These are phyloP conservation scores for Hibiscus tridactylites DNA, from an alignment of 345 rosid genomes.

Conservation along the genomic window DNA sequence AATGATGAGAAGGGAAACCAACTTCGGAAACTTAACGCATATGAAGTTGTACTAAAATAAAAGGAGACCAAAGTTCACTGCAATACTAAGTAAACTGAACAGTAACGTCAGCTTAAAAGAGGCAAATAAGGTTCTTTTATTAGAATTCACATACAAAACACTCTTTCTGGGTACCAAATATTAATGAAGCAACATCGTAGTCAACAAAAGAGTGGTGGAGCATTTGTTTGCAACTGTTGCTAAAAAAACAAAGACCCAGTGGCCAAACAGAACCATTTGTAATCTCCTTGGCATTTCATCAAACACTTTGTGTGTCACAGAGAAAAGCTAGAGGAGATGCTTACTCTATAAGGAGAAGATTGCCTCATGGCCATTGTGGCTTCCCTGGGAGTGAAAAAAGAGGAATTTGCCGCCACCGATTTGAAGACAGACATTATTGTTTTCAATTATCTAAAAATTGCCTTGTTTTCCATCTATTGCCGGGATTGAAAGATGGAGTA, in stretches of 20 bases:
- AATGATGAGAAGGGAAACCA: no score
- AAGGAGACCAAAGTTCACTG: background rate
- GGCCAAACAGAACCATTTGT: background rate
- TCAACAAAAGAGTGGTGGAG: background rate
- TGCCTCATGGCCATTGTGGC: conserved; percentile 58
- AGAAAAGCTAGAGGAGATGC: background rate
- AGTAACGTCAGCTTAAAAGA: no score
- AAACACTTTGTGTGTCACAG: conserved; percentile 26
- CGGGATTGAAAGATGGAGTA: background rate
- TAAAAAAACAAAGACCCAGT: background rate
- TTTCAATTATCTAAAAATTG: background rate
- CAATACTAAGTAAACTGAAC: background rate
- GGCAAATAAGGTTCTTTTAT: background rate
- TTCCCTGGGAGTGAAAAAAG: conserved; percentile 31
- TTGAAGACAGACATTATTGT: conserved; percentile 42
- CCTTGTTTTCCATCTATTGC: conserved; percentile 1
- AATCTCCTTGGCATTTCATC: conserved; percentile 25
- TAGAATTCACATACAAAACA: background rate
- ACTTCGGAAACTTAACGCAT: no score
- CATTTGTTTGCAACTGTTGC: background rate
- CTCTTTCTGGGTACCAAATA: background rate
- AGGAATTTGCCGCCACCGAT: conserved; percentile 43
- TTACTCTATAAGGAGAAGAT: conserved; percentile 56
- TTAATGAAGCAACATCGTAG: background rate
- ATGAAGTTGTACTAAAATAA: no score